Base-by-base conservation (phyloP, 2,329 filamentous ascomycete genomes). In the Phaeosphaeria sp. region DNA sequence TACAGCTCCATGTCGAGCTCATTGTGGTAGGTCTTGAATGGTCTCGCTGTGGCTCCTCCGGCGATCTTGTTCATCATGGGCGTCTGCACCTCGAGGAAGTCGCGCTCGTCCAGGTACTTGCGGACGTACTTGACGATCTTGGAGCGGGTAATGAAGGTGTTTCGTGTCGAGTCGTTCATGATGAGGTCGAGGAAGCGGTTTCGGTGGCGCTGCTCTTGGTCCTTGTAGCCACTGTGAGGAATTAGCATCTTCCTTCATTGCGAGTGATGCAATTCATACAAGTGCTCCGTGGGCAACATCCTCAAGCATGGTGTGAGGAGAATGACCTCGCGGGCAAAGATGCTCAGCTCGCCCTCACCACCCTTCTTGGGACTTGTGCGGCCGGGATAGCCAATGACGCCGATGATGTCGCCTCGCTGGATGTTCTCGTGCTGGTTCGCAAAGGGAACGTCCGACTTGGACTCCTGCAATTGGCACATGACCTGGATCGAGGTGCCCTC, bases 31-130 rank as follows among this genome's bases (percentile, higher is more conserved):
- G 95, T 98, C 67, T 91, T 84, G 80, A 99, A 99, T 5, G 95
- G 95, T 82, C 91, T 93, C 57, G 95, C 95, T 1, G 95, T 98
- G 33, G 95, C 95, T 75, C 95, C 95, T 68, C 95, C 96, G 27
- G 95, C 93, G 74, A 97, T 96, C 72, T 91, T 87, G 77, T 97
- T 96, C 86, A 99, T 93, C 87, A 98, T 97, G 5, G 95, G 74
- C 0, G 95, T 99, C 81, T 98, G 92, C 24, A 98, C 93, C 77
- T 97, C 93, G 55, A 93, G 84, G 78, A 99, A 99, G 71, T 94
- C 91, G 53, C 90, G 86, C 67, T 89, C 86, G 71, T 97, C 91
- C 68, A 99, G 92, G 84, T 90, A 99, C 51, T 87, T 86, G 67
- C 95, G 91, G 66, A 99, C 90, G 76, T 92, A 97, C 60, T 87